These are phyloP conservation scores for Alternaria novae-zelandiae DNA, from an alignment of 2,329 filamentous ascomycete species.

Conservation along the genomic window DNA sequence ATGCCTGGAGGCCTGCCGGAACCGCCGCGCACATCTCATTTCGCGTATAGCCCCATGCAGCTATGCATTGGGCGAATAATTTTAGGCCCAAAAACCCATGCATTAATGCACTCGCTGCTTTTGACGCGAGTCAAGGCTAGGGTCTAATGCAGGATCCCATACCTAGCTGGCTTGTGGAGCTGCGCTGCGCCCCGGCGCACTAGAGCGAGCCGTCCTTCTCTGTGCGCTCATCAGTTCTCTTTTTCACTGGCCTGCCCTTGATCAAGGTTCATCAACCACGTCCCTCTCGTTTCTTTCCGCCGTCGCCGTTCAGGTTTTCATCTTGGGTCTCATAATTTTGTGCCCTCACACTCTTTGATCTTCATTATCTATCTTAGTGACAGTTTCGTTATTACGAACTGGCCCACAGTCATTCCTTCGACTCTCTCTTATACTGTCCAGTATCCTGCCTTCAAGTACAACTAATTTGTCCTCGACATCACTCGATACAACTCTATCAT, in stretches of 20 bases:
- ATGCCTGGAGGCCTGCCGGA: slow-evolving; percentile 27
- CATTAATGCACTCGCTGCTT: slow-evolving; percentile 43
- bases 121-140: slow-evolving; percentile 33
- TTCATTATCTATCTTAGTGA: slow-evolving; percentile 43
- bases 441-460: slow-evolving; percentile 28
- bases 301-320: slow-evolving; percentile 43
- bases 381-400: slow-evolving; percentile 47
- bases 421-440: slow-evolving; percentile 28
- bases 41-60: slow-evolving; percentile 40
- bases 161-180: slow-evolving; percentile 46
- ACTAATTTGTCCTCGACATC: slow-evolving; percentile 33
- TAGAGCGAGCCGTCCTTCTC: slow-evolving; percentile 46
- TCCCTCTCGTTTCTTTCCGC: slow-evolving; percentile 47
- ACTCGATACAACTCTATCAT: slow-evolving; percentile 12
- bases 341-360: slow-evolving; percentile 20
- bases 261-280: slow-evolving; percentile 52
- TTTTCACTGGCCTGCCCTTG: slow-evolving; percentile 48
- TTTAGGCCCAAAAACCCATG: slow-evolving; percentile 46
- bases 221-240: slow-evolving; percentile 53
- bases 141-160: slow-evolving; percentile 15
- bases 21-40: slow-evolving; percentile 45
- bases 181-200: slow-evolving; percentile 48
- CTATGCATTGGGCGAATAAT: slow-evolving; percentile 42
- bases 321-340: slow-evolving; percentile 41
- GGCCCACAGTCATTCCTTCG: slow-evolving; percentile 52